These are phyloP conservation scores for Naganishia sp. DNA, from an alignment of 1,284 basidiomycete species.

Conservation along the genomic window DNA sequence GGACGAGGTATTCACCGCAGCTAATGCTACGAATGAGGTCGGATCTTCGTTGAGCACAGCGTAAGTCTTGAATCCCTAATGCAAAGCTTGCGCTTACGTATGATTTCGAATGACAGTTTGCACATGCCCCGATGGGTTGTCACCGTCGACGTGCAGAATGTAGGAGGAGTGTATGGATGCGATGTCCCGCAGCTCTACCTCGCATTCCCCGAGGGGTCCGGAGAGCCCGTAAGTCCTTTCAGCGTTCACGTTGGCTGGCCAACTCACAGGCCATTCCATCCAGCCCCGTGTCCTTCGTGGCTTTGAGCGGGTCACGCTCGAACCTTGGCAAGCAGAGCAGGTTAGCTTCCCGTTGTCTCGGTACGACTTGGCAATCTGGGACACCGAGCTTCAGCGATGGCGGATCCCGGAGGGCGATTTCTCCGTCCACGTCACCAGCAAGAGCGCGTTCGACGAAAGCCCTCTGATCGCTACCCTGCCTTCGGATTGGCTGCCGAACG, in stretches of 20 bases:
- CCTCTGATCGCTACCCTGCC: conserved; percentile 24
- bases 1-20: conserved; percentile 13
- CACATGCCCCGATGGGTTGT: conserved; percentile 51
- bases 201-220: conserved; percentile 47
- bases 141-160: conserved; percentile 55
- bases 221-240: conserved; percentile 44
- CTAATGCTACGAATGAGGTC: conserved; percentile 26
- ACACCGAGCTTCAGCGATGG: conserved; percentile 51
- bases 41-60: conserved; percentile 38
- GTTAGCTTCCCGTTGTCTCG: conserved; percentile 49
- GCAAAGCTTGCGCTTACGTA: not conserved
- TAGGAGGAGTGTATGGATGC: conserved; percentile 52
- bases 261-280: not conserved
- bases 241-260: not conserved
- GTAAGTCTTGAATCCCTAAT: conserved; percentile 34
- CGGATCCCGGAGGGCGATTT: conserved; percentile 51
- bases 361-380: conserved; percentile 56
- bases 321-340: conserved; percentile 43
- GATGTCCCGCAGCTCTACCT: conserved; percentile 51
- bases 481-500: conserved; percentile 25
- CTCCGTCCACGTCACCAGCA: conserved; percentile 43
- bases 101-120: conserved; percentile 37
- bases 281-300: conserved; percentile 35
- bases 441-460: conserved; percentile 29
- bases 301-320: conserved; percentile 47